Evolutionary conservation across 208 protist genomes (phyloP), one percentile per base, ranked within the genome.

Genomic region (Phytomonas francai): DNA sequence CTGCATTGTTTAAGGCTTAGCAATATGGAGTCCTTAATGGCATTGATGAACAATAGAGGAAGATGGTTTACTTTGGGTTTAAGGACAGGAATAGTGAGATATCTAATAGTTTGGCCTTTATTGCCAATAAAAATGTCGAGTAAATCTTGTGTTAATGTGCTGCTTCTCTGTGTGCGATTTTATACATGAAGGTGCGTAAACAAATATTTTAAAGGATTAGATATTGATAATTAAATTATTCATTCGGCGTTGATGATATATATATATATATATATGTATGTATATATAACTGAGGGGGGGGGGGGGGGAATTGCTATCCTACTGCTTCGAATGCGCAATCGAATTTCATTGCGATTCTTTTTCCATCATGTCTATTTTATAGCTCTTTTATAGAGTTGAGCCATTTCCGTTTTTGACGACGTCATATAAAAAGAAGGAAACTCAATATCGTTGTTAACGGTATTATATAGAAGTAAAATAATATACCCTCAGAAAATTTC

Each of bases 111-210:
- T n/a, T 39, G 7, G 14, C 11, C 54, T 22, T 39, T 22, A 63
- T 58, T 36, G 32, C 32, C 4, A 19, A 0, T 51, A 22, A 63
- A 36, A 63, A 39, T 56, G 59, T 34, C 56, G 28, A 32, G 29
- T 58, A 45, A 63, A 36, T 36, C 0, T 63, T 34, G 59, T 63
- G 19, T 22, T 63, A 49, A 45, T 63, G 32, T 58, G 4, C 32
- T 63, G 59, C 34, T 63, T 58, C 34, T 58, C 19, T 63, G 7
- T 6, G 25, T 63, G 11, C 34, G 25, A 57, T 63, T 63, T 63
- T 56, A 14, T 63, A 25, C 19, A 49, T 34, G 32, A 45, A 57
- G 36, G 22, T 19, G 32, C n/a, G 32, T 25, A 63, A 63, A 63
- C 25, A 54, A 54, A 9, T 54, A 54, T 54, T 54, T 25, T 22